Percentiles rank a stretch among this genome's conserved stretches.
Evolutionary conservation across 2,329 filamentous ascomycete genomes (phyloP).

Genomic region (Paracorniculantispora psalliotae): DNA sequence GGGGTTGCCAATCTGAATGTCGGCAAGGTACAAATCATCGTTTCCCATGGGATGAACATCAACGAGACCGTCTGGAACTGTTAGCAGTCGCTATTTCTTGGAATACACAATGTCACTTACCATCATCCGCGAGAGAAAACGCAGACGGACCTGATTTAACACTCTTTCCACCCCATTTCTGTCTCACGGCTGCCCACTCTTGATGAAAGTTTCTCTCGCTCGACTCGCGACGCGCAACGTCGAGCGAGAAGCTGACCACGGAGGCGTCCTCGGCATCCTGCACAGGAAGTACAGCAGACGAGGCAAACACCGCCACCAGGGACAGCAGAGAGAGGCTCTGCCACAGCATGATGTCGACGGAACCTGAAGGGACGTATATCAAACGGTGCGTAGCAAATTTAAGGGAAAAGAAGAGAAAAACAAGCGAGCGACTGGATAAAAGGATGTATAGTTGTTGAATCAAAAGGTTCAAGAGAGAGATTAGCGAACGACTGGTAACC

Average conservation of each 20-base stretch:
- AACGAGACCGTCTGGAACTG: slow-evolving; percentile 27
- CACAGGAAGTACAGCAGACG: slow-evolving; percentile 16
- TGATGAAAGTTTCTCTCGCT: slow-evolving; percentile 27
- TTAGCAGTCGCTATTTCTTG: too few relatives aligned
- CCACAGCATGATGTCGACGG: background rate
- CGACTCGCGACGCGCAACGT: slow-evolving; percentile 19
- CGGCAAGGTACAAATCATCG: slow-evolving; percentile 40
- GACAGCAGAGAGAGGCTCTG: slow-evolving; percentile 7
- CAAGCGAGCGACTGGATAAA: background rate
- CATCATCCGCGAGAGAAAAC: slow-evolving; percentile 26
- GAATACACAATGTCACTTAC: slow-evolving; percentile 19
- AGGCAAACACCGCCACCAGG: slow-evolving; percentile 16
- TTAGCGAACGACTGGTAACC: slow-evolving; percentile 2
- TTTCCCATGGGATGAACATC: slow-evolving; percentile 33
- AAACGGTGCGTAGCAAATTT: too few relatives aligned
- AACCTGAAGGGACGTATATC: background rate
- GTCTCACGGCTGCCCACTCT: slow-evolving; percentile 29
- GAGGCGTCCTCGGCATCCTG: background rate
- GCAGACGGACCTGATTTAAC: slow-evolving; percentile 17
- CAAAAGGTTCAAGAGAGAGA: background rate
- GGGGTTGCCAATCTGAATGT: slow-evolving; percentile 43
- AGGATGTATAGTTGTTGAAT: background rate
- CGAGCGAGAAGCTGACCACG: slow-evolving; percentile 24
- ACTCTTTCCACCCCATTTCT: slow-evolving; percentile 30
- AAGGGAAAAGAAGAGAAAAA: background rate